Percentiles rank a stretch among this genome's conserved stretches.
Evolutionary conservation across 1,284 basidiomycete species (phyloP).

Genomic region (Ustilago curta): DNA sequence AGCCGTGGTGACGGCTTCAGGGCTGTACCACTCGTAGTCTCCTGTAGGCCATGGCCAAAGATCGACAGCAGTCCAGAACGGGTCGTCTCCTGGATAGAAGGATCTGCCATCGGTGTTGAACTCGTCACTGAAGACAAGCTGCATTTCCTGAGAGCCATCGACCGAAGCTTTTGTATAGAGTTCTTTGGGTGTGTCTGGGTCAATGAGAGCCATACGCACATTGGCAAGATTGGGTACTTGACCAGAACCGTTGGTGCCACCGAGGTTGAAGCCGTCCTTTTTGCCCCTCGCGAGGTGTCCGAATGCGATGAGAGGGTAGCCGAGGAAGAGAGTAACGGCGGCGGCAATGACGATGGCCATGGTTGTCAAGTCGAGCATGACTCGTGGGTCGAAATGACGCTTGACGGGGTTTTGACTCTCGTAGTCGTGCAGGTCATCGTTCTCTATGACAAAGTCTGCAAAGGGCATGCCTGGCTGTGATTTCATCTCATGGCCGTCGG

Average conservation of each 20-base stretch:
- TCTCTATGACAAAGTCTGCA: conserved; percentile 52
- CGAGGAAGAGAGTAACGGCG: conserved; percentile 78
- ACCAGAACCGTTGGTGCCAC: conserved; percentile 59
- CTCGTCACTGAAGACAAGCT: conserved; percentile 69
- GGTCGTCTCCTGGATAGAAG: conserved; percentile 75
- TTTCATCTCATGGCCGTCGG: conserved; percentile 15
- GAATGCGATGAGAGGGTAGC: conserved; percentile 78
- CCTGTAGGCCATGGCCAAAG: conserved; percentile 77
- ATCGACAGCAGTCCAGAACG: conserved; percentile 79
- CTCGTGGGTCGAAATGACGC: conserved; percentile 28
- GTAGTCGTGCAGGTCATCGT: conserved; percentile 50
- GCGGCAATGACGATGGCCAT: conserved; percentile 71
- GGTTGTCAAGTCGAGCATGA: conserved; percentile 42
- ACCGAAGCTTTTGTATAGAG: conserved; percentile 71
- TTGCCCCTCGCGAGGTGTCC: conserved; percentile 11
- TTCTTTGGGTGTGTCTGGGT: conserved; percentile 68
- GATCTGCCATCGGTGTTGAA: conserved; percentile 68
- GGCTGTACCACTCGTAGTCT: conserved; percentile 75
- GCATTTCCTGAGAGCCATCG: conserved; percentile 60
- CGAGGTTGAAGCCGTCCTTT: conserved; percentile 49
- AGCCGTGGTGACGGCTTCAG: conserved; percentile 81
- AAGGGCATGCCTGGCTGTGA: conserved; percentile 36
- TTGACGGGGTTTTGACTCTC: conserved; percentile 32
- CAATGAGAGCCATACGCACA: conserved; percentile 62
- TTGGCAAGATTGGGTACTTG: conserved; percentile 53